A percentile compares a stretch with the other conserved stretches of the same genome.
phyloP scores from a whole-genome alignment of 2,329 filamentous ascomycete species.

The Pseudocercospora pini-densiflorae region DNA sequence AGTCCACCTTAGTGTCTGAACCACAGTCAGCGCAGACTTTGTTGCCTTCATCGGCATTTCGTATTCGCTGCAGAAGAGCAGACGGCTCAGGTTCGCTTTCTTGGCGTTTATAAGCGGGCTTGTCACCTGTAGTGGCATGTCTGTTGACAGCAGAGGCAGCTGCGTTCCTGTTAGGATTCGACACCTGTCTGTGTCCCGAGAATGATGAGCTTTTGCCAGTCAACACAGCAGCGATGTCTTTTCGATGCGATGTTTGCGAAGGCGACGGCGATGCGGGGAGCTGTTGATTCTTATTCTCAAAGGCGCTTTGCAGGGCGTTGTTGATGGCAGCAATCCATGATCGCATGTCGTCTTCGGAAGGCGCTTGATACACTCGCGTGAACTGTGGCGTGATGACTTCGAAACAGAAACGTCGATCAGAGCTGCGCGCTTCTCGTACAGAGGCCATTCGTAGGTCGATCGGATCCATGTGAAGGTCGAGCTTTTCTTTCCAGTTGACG shows the following conservation, averaged over 20 bases:
- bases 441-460: conserved; percentile 97
- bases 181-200: conserved; percentile 58
- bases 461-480: conserved; percentile 96
- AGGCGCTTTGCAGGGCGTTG: conserved; percentile 93
- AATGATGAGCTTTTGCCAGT: conserved; percentile 87
- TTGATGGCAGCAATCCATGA: conserved; percentile 97
- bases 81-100: conserved; percentile 76
- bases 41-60: conserved; percentile 91
- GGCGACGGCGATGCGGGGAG: conserved; percentile 47
- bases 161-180: conserved; percentile 47
- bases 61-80: conserved; percentile 82
- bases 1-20: conserved; percentile 90
- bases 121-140: conserved; percentile 88
- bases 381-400: conserved; percentile 97
- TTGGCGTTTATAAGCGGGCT: conserved; percentile 73
- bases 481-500: conserved; percentile 97
- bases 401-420: conserved; percentile 94
- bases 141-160: conserved; percentile 68
- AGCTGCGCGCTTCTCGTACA: conserved; percentile 91
- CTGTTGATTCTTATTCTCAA: conserved; percentile 71
- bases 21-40: conserved; percentile 93
- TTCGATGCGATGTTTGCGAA: conserved; percentile 63
- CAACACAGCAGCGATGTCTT: conserved; percentile 89
- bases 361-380: conserved; percentile 96
- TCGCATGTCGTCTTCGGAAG: conserved; percentile 96